Evolutionary conservation across 2,329 filamentous ascomycete species (phyloP).

Genomic region (Colletotrichum nymphaeae): DNA sequence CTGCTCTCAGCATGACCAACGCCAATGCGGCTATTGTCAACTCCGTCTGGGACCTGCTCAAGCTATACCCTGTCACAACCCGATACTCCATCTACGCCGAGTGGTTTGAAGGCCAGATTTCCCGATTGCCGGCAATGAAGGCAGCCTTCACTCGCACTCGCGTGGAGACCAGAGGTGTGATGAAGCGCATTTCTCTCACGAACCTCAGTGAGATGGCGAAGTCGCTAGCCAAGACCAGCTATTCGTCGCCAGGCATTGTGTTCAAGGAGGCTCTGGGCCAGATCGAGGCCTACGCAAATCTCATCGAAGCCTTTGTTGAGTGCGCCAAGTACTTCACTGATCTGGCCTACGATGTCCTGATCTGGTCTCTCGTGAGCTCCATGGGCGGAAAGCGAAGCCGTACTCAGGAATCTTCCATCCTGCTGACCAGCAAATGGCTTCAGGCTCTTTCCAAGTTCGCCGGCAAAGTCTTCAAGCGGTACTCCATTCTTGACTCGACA

Average conservation of each 20-base stretch:
- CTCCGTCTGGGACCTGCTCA: conserved; percentile 86
- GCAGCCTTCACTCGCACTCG: conserved; percentile 81
- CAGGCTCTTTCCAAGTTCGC: conserved; percentile 91
- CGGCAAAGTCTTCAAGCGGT: conserved; percentile 88
- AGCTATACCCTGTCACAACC: conserved; percentile 78
- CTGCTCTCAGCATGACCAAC: conserved; percentile 86
- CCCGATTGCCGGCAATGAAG: conserved; percentile 81
- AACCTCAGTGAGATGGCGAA: conserved; percentile 90
- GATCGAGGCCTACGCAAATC: conserved; percentile 93
- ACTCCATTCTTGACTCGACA: conserved; percentile 83
- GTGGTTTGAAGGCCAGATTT: conserved; percentile 87
- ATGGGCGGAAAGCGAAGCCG: conserved; percentile 71
- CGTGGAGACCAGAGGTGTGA: conserved; percentile 83
- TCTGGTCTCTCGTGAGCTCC: conserved; percentile 89
- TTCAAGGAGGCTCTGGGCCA: conserved; percentile 90
- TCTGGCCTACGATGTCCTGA: conserved; percentile 91
- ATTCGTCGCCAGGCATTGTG: conserved; percentile 89
- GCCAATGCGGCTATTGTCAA: conserved; percentile 87
- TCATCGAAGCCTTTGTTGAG: conserved; percentile 94
- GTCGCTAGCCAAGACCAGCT: conserved; percentile 90
- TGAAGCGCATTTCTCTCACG: conserved; percentile 90
- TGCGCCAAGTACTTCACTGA: conserved; percentile 95
- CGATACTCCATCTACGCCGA: conserved; percentile 93
- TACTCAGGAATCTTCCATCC: conserved; percentile 70
- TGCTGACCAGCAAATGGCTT: conserved; percentile 91